phyloP scores from a whole-genome alignment of 2,329 filamentous ascomycete species.

The Phaeosphaeria sp. region DNA sequence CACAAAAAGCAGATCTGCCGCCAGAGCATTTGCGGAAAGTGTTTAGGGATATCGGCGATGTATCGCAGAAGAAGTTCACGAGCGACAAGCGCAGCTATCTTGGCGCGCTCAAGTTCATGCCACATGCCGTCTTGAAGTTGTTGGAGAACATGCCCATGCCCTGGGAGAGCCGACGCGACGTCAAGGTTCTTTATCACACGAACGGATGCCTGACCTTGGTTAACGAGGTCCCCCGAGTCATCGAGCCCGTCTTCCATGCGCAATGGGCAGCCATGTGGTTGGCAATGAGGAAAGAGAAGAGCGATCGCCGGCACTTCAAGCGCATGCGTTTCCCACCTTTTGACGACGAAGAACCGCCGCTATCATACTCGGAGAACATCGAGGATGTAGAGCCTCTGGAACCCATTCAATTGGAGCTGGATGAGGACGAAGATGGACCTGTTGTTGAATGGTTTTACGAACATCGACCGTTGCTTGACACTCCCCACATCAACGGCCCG shows the following conservation, averaged over 20 bases:
- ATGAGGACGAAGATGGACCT: slow-evolving; percentile 88
- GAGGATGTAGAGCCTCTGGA: slow-evolving; percentile 97
- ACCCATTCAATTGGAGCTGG: slow-evolving; percentile 97
- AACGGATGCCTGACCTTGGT: slow-evolving; percentile 97
- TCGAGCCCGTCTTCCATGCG: slow-evolving; percentile 96
- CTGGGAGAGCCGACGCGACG: slow-evolving; percentile 94
- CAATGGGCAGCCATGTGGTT: slow-evolving; percentile 99
- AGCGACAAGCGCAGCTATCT: slow-evolving; percentile 98
- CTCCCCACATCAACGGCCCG: slow-evolving; percentile 90
- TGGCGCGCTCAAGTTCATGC: slow-evolving; percentile 98
- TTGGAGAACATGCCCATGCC: slow-evolving; percentile 99
- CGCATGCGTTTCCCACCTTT: slow-evolving; percentile 99
- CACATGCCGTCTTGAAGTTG: slow-evolving; percentile 94
- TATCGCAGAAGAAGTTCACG: slow-evolving; percentile 99
- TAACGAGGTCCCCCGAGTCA: slow-evolving; percentile 94
- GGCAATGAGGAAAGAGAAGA: slow-evolving; percentile 97
- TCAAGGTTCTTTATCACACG: slow-evolving; percentile 97
- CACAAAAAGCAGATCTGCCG: slow-evolving; percentile 98
- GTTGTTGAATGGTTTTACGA: slow-evolving; percentile 99
- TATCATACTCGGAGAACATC: slow-evolving; percentile 98
- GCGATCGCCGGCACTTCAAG: slow-evolving; percentile 94
- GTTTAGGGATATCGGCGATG: slow-evolving; percentile 97
- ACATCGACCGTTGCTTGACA: slow-evolving; percentile 87
- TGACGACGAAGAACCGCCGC: slow-evolving; percentile 95
- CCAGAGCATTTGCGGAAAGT: slow-evolving; percentile 98